These are phyloP conservation scores for Candida mesenterica DNA, from an alignment of 1,139 yeast species.

Conservation along the genomic window DNA sequence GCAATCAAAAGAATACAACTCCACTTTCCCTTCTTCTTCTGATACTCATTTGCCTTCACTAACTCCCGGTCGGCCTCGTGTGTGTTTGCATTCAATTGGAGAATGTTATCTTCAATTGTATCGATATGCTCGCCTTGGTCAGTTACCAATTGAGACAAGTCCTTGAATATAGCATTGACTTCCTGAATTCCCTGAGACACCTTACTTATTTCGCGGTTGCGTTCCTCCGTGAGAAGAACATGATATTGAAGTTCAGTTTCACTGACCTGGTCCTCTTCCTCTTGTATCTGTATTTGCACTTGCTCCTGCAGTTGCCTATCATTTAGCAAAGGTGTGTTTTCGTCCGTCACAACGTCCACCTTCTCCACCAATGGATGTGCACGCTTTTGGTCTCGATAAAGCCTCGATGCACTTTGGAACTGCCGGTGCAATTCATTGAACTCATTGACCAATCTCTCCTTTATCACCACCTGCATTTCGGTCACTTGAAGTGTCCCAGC, in stretches of 20 bases:
- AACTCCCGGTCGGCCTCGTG: slow-evolving; percentile 72
- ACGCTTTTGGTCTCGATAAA: slow-evolving; percentile 34
- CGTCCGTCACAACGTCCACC: slow-evolving; percentile 11
- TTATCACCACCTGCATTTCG: slow-evolving; percentile 40
- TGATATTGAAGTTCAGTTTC: slow-evolving; percentile 78
- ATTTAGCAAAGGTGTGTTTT: slow-evolving; percentile 28
- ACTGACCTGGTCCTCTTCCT: slow-evolving; percentile 39
- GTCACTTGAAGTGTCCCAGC: slow-evolving; percentile 18
- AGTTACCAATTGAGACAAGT: slow-evolving; percentile 69
- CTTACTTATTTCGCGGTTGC: slow-evolving; percentile 69
- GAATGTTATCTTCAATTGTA: slow-evolving; percentile 75
- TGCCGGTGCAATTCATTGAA: slow-evolving; percentile 38
- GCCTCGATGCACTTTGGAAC: slow-evolving; percentile 27
- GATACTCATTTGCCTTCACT: slow-evolving; percentile 71
- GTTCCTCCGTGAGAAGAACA: slow-evolving; percentile 61
- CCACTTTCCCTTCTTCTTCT: slow-evolving; percentile 68
- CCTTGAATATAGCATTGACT: slow-evolving; percentile 81
- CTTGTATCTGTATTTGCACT: slow-evolving; percentile 33
- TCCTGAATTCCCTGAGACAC: slow-evolving; percentile 79
- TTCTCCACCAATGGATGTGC: slow-evolving; percentile 21
- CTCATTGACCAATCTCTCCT: slow-evolving; percentile 38
- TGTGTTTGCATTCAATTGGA: slow-evolving; percentile 63
- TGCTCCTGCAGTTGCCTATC: slow-evolving; percentile 20
- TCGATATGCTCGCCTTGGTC: slow-evolving; percentile 87
- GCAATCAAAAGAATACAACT: slow-evolving; percentile 61